phyloP scores from a whole-genome alignment of 768 basidiomycete genomes.

The Psilocybe sp. region DNA sequence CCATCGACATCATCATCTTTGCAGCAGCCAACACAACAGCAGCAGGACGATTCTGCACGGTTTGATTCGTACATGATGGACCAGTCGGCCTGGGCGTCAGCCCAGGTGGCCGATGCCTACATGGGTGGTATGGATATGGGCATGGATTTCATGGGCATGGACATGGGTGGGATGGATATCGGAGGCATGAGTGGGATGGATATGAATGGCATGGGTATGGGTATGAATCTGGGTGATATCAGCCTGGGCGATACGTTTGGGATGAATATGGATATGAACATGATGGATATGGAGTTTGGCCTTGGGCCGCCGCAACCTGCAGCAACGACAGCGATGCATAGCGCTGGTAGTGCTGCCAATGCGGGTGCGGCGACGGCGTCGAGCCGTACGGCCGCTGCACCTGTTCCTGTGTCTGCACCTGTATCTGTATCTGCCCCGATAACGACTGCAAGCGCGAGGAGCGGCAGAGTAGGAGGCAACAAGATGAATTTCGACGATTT shows the following conservation, averaged over 20 bases:
- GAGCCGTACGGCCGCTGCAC: too few species aligned
- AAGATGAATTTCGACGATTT: slow-evolving; percentile 59
- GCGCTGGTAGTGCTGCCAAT: neutral
- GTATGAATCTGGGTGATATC: slow-evolving; percentile 13
- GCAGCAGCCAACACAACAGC: too few species aligned
- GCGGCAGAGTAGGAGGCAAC: slow-evolving; percentile 19
- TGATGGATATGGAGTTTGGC: neutral
- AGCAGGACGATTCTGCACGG: too few species aligned
- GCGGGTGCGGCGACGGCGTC: slow-evolving; percentile 6
- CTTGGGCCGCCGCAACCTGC: neutral
- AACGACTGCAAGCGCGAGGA: slow-evolving; percentile 25
- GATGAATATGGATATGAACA: too few species aligned
- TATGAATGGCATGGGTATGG: slow-evolving; percentile 22
- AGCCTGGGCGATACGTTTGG: too few species aligned
- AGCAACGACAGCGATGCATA: neutral
- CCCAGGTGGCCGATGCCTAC: slow-evolving; percentile 32
- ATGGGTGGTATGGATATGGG: slow-evolving; percentile 34
- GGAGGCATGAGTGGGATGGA: slow-evolving; percentile 28
- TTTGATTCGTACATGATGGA: slow-evolving; percentile 36
- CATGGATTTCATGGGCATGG: neutral
- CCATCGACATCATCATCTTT: too few species aligned
- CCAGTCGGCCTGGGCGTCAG: slow-evolving; percentile 50
- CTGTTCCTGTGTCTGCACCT: too few species aligned
- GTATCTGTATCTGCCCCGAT: too few species aligned
- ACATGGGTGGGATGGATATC: slow-evolving; percentile 25